Evolutionary conservation across 306 rosid genomes (phyloP).

Genomic region (Hippophae rhamnoides): DNA sequence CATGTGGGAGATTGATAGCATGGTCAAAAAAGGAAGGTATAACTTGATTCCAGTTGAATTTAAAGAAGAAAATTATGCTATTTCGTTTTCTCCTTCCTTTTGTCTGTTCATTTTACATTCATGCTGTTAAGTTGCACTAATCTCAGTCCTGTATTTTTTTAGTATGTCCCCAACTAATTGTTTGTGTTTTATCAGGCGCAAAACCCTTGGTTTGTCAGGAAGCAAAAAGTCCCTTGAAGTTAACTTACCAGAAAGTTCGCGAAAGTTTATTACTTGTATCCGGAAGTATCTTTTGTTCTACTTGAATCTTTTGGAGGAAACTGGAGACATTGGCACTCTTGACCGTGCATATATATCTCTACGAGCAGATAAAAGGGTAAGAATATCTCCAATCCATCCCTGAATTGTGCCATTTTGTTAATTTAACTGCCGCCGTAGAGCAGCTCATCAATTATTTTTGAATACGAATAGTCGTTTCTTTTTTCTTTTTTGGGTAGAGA

Average conservation of each 20-base stretch:
- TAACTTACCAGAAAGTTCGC: constrained; percentile 91
- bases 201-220: constrained; percentile 69
- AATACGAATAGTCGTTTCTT: too few relatives aligned
- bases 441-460: too few relatives aligned
- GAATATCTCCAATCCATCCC: constrained; percentile 1
- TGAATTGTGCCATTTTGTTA: not conserved
- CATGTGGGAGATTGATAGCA: constrained; percentile 99
- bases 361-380: constrained; percentile 93
- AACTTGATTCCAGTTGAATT: constrained; percentile 9
- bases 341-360: constrained; percentile 89
- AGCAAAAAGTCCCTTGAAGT: constrained; percentile 73
- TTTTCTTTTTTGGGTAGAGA: too few relatives aligned
- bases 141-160: constrained; percentile 2
- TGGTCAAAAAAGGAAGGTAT: constrained; percentile 86
- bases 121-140: constrained; percentile 10
- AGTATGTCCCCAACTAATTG: constrained; percentile 10
- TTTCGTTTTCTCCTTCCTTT: not conserved
- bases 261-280: constrained; percentile 94
- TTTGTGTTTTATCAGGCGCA: constrained; percentile 59
- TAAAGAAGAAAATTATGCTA: not conserved
- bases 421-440: not conserved
- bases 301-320: constrained; percentile 85
- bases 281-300: constrained; percentile 81
- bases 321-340: constrained; percentile 83
- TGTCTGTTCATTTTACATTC: constrained; percentile 1